Base-by-base conservation (phyloP, 768 basidiomycete species). In the Strobilomyces confusus region DNA sequence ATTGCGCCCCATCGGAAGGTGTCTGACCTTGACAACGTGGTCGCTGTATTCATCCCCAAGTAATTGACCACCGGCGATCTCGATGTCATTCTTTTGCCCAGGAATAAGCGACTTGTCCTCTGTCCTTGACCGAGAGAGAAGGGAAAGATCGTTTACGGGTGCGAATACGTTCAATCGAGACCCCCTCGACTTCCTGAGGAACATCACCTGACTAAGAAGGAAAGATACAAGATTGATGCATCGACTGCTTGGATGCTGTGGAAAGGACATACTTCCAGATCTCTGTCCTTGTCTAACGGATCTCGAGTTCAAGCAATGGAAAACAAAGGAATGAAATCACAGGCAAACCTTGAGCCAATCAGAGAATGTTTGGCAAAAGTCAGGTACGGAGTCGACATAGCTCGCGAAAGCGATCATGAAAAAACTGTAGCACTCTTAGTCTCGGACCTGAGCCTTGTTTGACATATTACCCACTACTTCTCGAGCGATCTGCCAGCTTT, bases 11-110 rank as follows among this genome's bases (percentile, higher is more conserved):
- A 25, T n/a, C 2, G 14, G 25, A 48, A 41, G 15, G 23, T 20
- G 49, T 42, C 76, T 26, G 53, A 89, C 91, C 78, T 88, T 88
- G 30, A 99, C 84, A 42, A 98, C 92, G 66, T 95, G 91, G 38
- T 91, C 89, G 3, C 92, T 92, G 75, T 92, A 98, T 68, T 99
- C 97, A 65, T 98, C 95, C 5, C 93, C 95, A 1, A 95, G 74
- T 41, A 97, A 82, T 64, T 87, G 89, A 0, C 91, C 92, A 11
- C 92, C 92, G 20, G 81, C 72, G 53, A 86, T 88, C 32, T 80
- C 85, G 12, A 85, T 80, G 61, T 87, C 84, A 57, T 89, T 86
- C 67, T 82, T 83, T 65, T 80, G 81, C n/a, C 84, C 87, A 37
- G 83, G 75, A 29, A 85, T 71, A 44, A 86, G 69, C 1, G 82